Conservation (phyloP, 2,329 filamentous ascomycete genomes). For the Conoideocrella luteorostrata region DNA sequence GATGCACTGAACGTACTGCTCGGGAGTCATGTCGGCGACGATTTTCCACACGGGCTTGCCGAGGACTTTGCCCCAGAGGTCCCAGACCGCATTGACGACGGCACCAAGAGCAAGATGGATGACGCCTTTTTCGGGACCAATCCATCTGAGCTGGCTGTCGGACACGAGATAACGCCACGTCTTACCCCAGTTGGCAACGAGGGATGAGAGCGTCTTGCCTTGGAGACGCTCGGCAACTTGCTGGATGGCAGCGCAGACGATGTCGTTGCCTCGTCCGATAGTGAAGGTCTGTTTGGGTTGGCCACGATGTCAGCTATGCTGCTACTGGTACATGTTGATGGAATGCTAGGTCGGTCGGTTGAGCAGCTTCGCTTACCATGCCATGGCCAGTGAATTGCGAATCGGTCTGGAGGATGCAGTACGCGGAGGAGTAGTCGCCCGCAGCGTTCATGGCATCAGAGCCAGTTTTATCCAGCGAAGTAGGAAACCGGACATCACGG, state of each 20-base stretch:
- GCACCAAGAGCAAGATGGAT: constrained; percentile 87
- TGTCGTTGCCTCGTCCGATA: constrained; percentile 84
- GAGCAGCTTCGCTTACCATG: constrained; percentile 50
- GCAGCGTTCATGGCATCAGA: constrained; percentile 96
- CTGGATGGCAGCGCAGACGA: constrained; percentile 79
- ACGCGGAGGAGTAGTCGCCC: constrained; percentile 89
- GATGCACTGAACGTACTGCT: constrained; percentile 81
- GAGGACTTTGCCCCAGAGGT: constrained; percentile 86
- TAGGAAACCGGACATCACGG: constrained; percentile 73
- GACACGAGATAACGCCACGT: constrained; percentile 91
- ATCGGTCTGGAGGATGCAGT: constrained; percentile 84
- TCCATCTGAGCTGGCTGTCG: constrained; percentile 87
- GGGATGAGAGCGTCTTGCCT: constrained; percentile 67
- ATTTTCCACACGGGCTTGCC: constrained; percentile 87
- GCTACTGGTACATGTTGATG: no score
- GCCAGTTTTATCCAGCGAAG: constrained; percentile 93
- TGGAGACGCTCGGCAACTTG: constrained; percentile 71
- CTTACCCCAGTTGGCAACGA: constrained; percentile 75
- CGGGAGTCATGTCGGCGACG: constrained; percentile 81
- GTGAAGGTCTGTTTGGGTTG: constrained; percentile 57
- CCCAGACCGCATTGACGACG: constrained; percentile 88
- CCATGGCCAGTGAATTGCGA: constrained; percentile 66
- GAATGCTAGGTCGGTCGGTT: no score
- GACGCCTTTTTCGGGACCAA: constrained; percentile 88
- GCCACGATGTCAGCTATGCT: background rate